phyloP scores from a whole-genome alignment of 345 rosid species.

The Triadica sebifera region DNA sequence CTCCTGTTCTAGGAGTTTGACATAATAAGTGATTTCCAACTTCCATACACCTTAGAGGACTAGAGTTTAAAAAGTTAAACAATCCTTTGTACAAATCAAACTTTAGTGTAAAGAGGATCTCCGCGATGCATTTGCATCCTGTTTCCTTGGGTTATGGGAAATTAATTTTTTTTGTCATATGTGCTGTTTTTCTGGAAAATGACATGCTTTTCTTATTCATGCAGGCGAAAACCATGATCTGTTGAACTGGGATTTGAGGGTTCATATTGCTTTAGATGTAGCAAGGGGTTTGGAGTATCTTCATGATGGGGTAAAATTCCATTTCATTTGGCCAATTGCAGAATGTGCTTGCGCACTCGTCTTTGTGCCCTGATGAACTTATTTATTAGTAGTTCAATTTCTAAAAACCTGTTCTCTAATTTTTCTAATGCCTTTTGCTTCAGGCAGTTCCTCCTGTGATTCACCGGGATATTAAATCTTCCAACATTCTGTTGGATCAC shows the following conservation, averaged over 20 bases:
- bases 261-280: slow-evolving; percentile 79
- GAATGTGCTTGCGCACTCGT: background rate
- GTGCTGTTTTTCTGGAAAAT: background rate
- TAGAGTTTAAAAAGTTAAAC: background rate
- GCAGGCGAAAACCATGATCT: slow-evolving; percentile 62
- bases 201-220: no score
- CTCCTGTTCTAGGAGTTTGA: background rate
- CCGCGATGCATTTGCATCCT: no score
- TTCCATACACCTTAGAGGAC: background rate
- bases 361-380: background rate
- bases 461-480: slow-evolving; percentile 93
- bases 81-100: background rate
- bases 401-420: no score
- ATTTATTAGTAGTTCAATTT: background rate
- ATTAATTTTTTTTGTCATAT: background rate
- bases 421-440: background rate
- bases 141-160: no score
- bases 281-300: slow-evolving; percentile 98
- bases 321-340: background rate
- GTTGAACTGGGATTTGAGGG: slow-evolving; percentile 83
- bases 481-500: slow-evolving; percentile 92
- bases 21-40: background rate
- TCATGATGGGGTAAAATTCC: slow-evolving; percentile 83
- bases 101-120: background rate
- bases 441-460: slow-evolving; percentile 99